Conservation (phyloP, 1,284 basidiomycete species). For the Pyrrhoderma lamaoense region DNA sequence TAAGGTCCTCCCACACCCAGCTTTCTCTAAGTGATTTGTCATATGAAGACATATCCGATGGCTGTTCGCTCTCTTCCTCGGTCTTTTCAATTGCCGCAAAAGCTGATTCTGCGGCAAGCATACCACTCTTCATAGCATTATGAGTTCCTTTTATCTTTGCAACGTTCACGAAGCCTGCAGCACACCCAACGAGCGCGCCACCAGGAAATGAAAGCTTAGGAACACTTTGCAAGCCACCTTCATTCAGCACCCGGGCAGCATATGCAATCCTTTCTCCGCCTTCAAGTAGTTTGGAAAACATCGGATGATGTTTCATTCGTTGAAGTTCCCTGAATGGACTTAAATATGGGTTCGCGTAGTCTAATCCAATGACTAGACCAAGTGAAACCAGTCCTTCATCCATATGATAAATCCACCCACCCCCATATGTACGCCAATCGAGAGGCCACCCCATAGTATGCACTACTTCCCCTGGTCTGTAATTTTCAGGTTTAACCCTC, state of each 20-base stretch:
- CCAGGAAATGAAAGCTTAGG: constrained; percentile 93
- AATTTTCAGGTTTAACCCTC: constrained; percentile 75
- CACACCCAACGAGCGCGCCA: constrained; percentile 91
- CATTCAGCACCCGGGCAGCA: constrained; percentile 87
- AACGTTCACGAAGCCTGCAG: constrained; percentile 94
- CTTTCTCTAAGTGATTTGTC: constrained; percentile 68
- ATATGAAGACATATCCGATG: constrained; percentile 74
- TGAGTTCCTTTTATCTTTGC: constrained; percentile 99
- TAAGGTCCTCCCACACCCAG: constrained; percentile 85
- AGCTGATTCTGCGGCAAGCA: constrained; percentile 90
- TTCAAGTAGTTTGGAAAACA: constrained; percentile 76
- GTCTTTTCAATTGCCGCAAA: constrained; percentile 50
- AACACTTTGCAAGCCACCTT: constrained; percentile 92
- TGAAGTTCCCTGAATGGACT: constrained; percentile 89
- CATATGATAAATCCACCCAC: constrained; percentile 96
- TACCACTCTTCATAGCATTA: constrained; percentile 99
- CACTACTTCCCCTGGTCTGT: constrained; percentile 80
- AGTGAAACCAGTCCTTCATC: constrained; percentile 86
- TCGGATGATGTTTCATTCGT: constrained; percentile 97
- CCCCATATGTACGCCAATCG: constrained; percentile 83
- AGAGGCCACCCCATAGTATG: constrained; percentile 97
- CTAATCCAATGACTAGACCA: constrained; percentile 89
- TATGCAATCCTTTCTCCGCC: constrained; percentile 81
- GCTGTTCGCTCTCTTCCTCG: constrained; percentile 25
- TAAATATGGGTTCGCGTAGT: constrained; percentile 93